Conservation (phyloP, 2,329 filamentous ascomycete genomes). For the Bipolaris zeicola region DNA sequence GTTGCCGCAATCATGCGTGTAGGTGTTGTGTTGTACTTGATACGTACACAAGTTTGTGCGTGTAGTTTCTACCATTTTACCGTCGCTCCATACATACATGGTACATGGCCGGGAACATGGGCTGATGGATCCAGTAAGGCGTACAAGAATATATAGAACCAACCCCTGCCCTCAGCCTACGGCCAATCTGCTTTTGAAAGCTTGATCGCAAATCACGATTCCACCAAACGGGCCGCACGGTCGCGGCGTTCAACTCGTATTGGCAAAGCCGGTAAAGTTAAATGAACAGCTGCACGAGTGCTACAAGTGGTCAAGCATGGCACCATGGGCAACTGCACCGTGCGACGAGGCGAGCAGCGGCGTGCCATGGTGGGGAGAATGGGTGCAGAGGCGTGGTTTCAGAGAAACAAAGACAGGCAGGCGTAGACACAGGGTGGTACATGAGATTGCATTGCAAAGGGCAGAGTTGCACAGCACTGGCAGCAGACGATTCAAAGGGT, state of each 20-base stretch:
- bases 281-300: slow-evolving; percentile 3
- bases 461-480: slow-evolving; percentile 34
- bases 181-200: slow-evolving; percentile 8
- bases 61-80: no score
- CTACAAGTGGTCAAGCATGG: background rate
- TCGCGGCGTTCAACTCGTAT: slow-evolving; percentile 9
- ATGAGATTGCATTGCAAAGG: slow-evolving; percentile 16
- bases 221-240: slow-evolving; percentile 14
- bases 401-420: slow-evolving; percentile 1
- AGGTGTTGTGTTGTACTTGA: background rate
- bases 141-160: no score
- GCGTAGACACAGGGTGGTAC: slow-evolving; percentile 4
- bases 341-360: background rate
- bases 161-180: background rate
- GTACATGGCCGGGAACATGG: no score
- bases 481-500: slow-evolving; percentile 30
- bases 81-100: no score
- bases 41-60: no score
- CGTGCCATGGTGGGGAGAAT: background rate
- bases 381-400: slow-evolving; percentile 21
- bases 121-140: no score
- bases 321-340: background rate
- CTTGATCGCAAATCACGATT: slow-evolving; percentile 8
- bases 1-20: background rate
- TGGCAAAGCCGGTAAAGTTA: slow-evolving; percentile 14